Evolutionary conservation across 805 yeast species (phyloP).

Genomic region (Yamadazyma laniorum): DNA sequence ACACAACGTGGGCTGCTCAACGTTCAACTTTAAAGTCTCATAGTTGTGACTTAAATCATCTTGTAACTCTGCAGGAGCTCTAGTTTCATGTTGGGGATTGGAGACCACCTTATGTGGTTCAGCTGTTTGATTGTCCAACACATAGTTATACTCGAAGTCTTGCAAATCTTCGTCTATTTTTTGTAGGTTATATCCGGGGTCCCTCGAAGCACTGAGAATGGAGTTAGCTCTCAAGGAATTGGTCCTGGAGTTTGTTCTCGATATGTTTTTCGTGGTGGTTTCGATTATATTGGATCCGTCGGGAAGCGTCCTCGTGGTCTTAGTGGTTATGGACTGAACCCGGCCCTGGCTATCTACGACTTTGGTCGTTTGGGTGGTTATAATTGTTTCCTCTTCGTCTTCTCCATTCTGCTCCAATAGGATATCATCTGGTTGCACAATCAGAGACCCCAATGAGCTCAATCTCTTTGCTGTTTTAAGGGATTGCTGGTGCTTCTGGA

Average conservation of each 20-base stretch:
- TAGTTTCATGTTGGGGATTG: neutral
- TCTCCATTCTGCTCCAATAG: slow-evolving; percentile 7
- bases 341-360: slow-evolving; percentile 40
- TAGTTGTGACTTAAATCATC: slow-evolving; percentile 9
- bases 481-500: neutral
- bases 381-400: slow-evolving; percentile 22
- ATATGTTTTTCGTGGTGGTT: slow-evolving; percentile 41
- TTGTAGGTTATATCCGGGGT: slow-evolving; percentile 22
- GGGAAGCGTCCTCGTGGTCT: slow-evolving; percentile 35
- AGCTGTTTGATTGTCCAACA: slow-evolving; percentile 24
- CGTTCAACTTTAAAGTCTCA: slow-evolving; percentile 8
- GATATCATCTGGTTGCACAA: neutral
- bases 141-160: slow-evolving; percentile 43
- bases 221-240: slow-evolving; percentile 29
- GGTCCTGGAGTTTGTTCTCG: slow-evolving; percentile 32
- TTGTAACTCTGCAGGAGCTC: slow-evolving; percentile 4
- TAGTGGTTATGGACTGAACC: slow-evolving; percentile 38
- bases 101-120: neutral
- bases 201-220: slow-evolving; percentile 13
- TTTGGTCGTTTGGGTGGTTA: slow-evolving; percentile 44
- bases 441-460: slow-evolving; percentile 15
- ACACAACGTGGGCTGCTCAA: slow-evolving; percentile 8
- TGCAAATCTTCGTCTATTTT: slow-evolving; percentile 45
- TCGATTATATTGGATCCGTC: slow-evolving; percentile 45
- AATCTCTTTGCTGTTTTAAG: slow-evolving; percentile 6